These are phyloP conservation scores for Kockovaella imperatae DNA, from an alignment of 768 basidiomycete genomes.

Conservation along the genomic window DNA sequence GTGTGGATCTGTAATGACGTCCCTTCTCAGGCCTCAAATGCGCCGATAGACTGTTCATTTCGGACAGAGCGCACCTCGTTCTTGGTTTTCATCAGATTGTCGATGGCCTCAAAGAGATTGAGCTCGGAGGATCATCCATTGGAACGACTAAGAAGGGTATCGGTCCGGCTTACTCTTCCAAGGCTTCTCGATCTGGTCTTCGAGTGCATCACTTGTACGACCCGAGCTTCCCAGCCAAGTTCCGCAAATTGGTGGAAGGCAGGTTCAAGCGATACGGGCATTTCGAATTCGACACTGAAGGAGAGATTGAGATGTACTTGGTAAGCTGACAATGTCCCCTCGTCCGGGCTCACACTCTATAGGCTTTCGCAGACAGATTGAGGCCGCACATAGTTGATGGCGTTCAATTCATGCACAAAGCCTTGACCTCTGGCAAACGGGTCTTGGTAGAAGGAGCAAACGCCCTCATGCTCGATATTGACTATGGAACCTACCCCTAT, in stretches of 20 bases:
- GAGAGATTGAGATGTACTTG: slow-evolving; percentile 87
- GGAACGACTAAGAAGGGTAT: slow-evolving; percentile 98
- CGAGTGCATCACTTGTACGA: slow-evolving; percentile 96
- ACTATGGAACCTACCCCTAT: slow-evolving; percentile 95
- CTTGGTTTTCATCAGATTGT: slow-evolving; percentile 99
- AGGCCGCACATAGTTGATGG: slow-evolving; percentile 85
- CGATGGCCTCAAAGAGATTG: slow-evolving; percentile 95
- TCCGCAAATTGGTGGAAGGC: slow-evolving; percentile 90
- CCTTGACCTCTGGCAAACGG: slow-evolving; percentile 64
- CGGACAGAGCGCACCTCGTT: slow-evolving; percentile 92
- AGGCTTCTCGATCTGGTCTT: slow-evolving; percentile 90
- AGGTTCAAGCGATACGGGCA: slow-evolving; percentile 95
- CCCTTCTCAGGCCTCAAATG: slow-evolving; percentile 65
- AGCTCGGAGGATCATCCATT: slow-evolving; percentile 76
- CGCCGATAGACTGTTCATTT: slow-evolving; percentile 75
- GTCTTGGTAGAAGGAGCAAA: slow-evolving; percentile 96
- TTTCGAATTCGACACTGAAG: slow-evolving; percentile 98
- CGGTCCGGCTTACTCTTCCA: slow-evolving; percentile 95
- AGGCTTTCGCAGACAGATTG: slow-evolving; percentile 77
- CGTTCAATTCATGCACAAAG: slow-evolving; percentile 71
- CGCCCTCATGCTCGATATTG: slow-evolving; percentile 95
- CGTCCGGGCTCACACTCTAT: background rate
- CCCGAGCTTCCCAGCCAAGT: slow-evolving; percentile 76
- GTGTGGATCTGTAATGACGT: background rate
- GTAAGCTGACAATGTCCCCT: slow-evolving; percentile 45